Evolutionary conservation across 331 rosid genomes (phyloP).

Genomic region (Malus hybrid): DNA sequence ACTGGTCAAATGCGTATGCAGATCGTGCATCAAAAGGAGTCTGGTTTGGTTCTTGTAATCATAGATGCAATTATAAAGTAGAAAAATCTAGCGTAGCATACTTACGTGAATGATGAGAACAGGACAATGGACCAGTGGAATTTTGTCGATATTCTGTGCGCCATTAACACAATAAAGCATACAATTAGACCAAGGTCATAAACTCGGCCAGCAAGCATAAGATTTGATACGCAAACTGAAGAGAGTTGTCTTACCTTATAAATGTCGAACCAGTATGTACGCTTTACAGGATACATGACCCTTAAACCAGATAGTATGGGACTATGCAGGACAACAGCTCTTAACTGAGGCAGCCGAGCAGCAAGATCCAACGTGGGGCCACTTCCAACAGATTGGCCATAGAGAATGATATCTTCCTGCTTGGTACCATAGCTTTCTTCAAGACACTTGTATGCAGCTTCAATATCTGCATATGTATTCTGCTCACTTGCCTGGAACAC

Average conservation of each 20-base stretch:
- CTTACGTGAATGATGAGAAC: slow-evolving; percentile 95
- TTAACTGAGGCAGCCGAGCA: slow-evolving; percentile 69
- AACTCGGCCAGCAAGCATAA: slow-evolving; percentile 7
- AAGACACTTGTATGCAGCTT: slow-evolving; percentile 86
- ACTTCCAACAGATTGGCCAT: slow-evolving; percentile 98
- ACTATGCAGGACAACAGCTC: slow-evolving; percentile 91
- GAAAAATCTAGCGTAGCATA: slow-evolving; percentile 17
- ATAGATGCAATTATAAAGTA: not conserved
- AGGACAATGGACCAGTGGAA: slow-evolving; percentile 78
- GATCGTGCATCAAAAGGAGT: too few species aligned
- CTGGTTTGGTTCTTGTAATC: not conserved
- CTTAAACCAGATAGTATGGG: slow-evolving; percentile 93
- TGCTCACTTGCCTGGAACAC: slow-evolving; percentile 89
- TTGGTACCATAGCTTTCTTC: slow-evolving; percentile 88
- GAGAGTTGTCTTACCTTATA: slow-evolving; percentile 51
- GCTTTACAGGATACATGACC: slow-evolving; percentile 97
- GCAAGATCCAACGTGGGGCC: slow-evolving; percentile 98
- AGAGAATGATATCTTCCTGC: slow-evolving; percentile 88
- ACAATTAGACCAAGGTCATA: slow-evolving; percentile 13
- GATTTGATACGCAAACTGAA: not conserved
- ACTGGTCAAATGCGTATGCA: too few species aligned
- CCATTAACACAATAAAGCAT: slow-evolving; percentile 14
- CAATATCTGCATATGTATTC: slow-evolving; percentile 91
- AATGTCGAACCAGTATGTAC: slow-evolving; percentile 91
- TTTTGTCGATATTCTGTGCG: slow-evolving; percentile 87